These are phyloP conservation scores for Nepenthes gracilis DNA, from an alignment of 148 eudicot species.

Conservation along the genomic window DNA sequence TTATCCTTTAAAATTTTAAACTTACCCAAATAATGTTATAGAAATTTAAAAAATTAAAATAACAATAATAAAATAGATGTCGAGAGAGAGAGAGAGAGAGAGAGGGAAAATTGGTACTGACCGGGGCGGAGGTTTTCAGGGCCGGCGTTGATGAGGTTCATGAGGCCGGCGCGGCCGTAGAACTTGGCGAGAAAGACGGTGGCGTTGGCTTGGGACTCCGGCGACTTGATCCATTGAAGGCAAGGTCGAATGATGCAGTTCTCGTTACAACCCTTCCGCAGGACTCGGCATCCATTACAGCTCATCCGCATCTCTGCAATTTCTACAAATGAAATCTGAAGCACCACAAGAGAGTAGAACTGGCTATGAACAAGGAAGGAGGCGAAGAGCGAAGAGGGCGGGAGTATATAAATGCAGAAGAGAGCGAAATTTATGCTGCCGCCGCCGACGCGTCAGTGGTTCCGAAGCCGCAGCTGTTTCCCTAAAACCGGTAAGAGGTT, in stretches of 20 bases:
- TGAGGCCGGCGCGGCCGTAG: slow-evolving; percentile 83
- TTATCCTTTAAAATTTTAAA: no score
- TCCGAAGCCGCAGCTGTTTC: not conserved
- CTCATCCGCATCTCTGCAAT: slow-evolving; percentile 54
- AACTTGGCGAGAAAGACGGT: slow-evolving; percentile 85
- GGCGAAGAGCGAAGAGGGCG: not conserved
- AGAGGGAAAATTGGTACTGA: slow-evolving; percentile 3
- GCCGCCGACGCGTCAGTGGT: not conserved
- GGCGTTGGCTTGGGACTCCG: slow-evolving; percentile 71
- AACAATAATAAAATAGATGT: no score
- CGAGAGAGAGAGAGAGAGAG: no score
- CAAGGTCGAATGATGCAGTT: slow-evolving; percentile 60
- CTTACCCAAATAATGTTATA: no score
- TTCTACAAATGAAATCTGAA: no score
- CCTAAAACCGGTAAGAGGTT: not conserved
- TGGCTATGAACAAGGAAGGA: not conserved
- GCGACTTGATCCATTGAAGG: slow-evolving; percentile 59
- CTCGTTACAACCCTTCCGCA: slow-evolving; percentile 73
- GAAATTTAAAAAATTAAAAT: no score
- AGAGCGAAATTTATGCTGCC: not conserved
- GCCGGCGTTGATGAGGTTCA: slow-evolving; percentile 67
- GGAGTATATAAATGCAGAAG: not conserved
- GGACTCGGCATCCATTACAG: slow-evolving; percentile 80
- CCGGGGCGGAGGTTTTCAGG: slow-evolving; percentile 72
- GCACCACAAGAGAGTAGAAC: not conserved